A percentile compares a stretch with the other conserved stretches of the same genome.
phyloP scores from a whole-genome alignment of 768 basidiomycete species.

The Xerocomus brunneocitrinus region DNA sequence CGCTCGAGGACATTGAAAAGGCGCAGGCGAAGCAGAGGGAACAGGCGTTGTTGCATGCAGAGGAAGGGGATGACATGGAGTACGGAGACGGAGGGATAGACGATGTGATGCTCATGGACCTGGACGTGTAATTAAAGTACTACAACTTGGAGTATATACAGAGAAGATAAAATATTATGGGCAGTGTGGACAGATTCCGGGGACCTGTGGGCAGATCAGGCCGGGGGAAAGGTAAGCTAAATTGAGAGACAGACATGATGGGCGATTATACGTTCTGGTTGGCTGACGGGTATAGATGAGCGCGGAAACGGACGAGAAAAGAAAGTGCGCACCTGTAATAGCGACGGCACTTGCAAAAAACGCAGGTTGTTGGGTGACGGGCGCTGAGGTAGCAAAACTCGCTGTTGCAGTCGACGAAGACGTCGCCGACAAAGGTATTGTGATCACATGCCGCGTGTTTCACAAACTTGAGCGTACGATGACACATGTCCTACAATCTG shows the following conservation, averaged over 20 bases:
- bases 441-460: conserved; percentile 54
- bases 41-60: conserved; percentile 42
- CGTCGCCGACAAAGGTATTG: conserved; percentile 41
- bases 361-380: conserved; percentile 47
- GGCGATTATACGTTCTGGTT: conserved; percentile 50
- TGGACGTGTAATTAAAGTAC: conserved; percentile 36
- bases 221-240: not conserved
- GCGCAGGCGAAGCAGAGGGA: conserved; percentile 80
- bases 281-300: conserved; percentile 28
- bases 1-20: conserved; percentile 84
- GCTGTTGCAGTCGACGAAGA: conserved; percentile 50
- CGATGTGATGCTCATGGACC: conserved; percentile 55
- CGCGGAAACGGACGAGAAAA: not conserved
- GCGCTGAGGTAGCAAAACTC: conserved; percentile 43
- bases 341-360: conserved; percentile 46
- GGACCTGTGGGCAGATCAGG: conserved; percentile 29
- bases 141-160: not conserved
- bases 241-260: conserved; percentile 37
- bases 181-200: conserved; percentile 39
- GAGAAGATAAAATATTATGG: not conserved
- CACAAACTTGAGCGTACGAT: conserved; percentile 52
- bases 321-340: conserved; percentile 45
- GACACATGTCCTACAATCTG: conserved; percentile 49
- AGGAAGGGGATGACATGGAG: conserved; percentile 39
- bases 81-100: conserved; percentile 65